Conservation (phyloP, 805 yeast genomes). For the Saccharomycopsis malanga region DNA sequence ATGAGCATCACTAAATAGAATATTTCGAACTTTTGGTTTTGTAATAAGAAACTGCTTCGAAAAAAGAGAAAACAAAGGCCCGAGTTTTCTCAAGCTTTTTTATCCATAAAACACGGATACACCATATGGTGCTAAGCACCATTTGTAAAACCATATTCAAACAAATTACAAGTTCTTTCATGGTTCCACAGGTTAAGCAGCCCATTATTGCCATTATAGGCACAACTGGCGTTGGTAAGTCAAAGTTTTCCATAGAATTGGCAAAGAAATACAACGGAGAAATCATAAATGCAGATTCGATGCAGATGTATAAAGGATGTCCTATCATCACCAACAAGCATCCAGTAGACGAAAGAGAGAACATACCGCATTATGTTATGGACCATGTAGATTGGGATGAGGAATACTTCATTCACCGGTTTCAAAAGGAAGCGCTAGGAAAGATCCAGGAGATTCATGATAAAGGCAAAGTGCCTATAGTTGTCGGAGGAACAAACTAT, state of each 20-base stretch:
- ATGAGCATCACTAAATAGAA: no score
- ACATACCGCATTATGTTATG: constrained; percentile 80
- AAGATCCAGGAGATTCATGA: constrained; percentile 57
- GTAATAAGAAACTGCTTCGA: no score
- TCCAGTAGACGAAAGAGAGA: constrained; percentile 68
- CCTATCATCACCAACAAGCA: constrained; percentile 89
- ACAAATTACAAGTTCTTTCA: no score
- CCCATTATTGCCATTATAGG: constrained; percentile 66
- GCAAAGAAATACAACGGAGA: constrained; percentile 80
- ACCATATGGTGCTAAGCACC: no score
- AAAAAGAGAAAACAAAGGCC: no score
- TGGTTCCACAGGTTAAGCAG: not conserved
- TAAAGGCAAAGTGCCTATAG: constrained; percentile 70
- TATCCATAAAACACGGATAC: no score
- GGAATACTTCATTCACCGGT: constrained; percentile 75
- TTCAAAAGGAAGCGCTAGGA: constrained; percentile 45
- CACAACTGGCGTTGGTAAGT: constrained; percentile 95
- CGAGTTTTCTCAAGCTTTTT: no score
- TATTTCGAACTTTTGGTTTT: no score
- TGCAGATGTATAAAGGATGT: constrained; percentile 80
- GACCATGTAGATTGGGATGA: constrained; percentile 76
- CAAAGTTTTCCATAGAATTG: constrained; percentile 72
- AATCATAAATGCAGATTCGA: constrained; percentile 90
- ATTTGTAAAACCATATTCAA: no score
- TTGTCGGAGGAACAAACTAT: constrained; percentile 96